These are phyloP conservation scores for Phytopythium boreale DNA, from an alignment of 352 stramenopile species.

Conservation along the genomic window DNA sequence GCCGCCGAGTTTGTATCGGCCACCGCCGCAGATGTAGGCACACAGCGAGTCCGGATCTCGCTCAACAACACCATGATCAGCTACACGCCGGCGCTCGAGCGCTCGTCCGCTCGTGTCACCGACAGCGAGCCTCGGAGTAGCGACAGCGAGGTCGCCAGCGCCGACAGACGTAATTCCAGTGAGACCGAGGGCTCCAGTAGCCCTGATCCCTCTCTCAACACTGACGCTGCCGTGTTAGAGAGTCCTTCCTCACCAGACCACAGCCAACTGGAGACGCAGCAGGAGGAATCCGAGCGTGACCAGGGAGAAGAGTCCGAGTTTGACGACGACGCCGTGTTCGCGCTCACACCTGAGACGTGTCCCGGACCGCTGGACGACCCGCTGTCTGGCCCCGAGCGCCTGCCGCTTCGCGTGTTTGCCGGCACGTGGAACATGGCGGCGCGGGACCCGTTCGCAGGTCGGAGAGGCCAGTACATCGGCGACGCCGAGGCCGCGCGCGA, in stretches of 20 bases:
- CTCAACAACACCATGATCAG: conserved; percentile 3
- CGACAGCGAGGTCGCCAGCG: not conserved
- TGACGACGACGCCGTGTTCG: conserved; percentile 25
- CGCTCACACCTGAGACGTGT: conserved; percentile 30
- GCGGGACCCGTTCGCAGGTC: conserved; percentile 47
- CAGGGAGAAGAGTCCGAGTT: conserved; percentile 18
- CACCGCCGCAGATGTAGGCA: not conserved
- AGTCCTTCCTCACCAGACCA: not conserved
- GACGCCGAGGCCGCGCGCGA: conserved; percentile 29
- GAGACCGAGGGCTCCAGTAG: not conserved
- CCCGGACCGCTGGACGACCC: conserved; percentile 7
- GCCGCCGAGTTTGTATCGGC: not conserved
- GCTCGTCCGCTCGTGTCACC: not conserved
- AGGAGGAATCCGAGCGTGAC: conserved; percentile 4
- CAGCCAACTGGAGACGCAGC: not conserved
- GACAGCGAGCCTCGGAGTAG: not conserved
- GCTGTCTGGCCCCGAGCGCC: not conserved
- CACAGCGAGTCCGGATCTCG: not conserved
- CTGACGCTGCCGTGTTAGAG: not conserved
- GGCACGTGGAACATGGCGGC: conserved; percentile 79
- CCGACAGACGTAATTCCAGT: not conserved
- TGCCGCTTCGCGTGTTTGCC: conserved; percentile 52
- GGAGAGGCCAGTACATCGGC: conserved; percentile 40
- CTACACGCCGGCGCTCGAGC: not conserved
- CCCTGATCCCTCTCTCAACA: not conserved